Conservation (phyloP, 495 filamentous ascomycete genomes). For the Stereocaulon alpinum region DNA sequence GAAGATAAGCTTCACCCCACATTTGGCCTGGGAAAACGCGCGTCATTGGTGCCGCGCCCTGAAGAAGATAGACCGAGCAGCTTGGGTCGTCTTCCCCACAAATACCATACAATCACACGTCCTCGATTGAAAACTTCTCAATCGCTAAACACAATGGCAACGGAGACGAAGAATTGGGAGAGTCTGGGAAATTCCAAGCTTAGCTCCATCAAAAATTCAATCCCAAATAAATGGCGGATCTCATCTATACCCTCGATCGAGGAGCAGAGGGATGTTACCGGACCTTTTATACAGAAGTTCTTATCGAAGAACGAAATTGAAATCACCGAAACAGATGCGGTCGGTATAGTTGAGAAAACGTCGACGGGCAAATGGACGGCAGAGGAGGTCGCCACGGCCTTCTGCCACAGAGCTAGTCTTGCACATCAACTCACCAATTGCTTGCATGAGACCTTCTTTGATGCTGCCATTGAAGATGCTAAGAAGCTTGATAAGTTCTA, state of each 20-base stretch:
- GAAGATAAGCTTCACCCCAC: conserved; percentile 16
- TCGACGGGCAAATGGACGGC: conserved; percentile 37
- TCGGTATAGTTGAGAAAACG: conserved; percentile 39
- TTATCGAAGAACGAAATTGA: conserved; percentile 44
- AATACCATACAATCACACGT: neutral
- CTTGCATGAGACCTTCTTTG: conserved; percentile 55
- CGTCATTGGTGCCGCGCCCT: neutral
- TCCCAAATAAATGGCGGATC: conserved; percentile 49
- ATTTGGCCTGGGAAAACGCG: neutral
- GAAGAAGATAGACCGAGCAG: neutral
- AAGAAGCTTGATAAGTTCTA: conserved; percentile 48
- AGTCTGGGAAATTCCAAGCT: conserved; percentile 40
- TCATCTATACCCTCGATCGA: conserved; percentile 35
- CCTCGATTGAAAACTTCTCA: neutral
- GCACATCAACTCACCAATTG: conserved; percentile 52
- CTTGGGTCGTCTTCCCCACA: neutral
- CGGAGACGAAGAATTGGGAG: conserved; percentile 31
- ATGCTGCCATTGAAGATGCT: conserved; percentile 49
- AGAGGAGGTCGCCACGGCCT: conserved; percentile 43
- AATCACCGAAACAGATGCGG: conserved; percentile 46
- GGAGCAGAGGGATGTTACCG: conserved; percentile 54
- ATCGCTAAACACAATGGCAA: conserved; percentile 9
- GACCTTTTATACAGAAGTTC: conserved; percentile 46
- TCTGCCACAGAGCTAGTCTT: conserved; percentile 46
- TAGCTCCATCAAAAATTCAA: conserved; percentile 40